These are phyloP conservation scores for Osmanthus fragrans DNA, from an alignment of 257 asterid genomes.

Conservation along the genomic window DNA sequence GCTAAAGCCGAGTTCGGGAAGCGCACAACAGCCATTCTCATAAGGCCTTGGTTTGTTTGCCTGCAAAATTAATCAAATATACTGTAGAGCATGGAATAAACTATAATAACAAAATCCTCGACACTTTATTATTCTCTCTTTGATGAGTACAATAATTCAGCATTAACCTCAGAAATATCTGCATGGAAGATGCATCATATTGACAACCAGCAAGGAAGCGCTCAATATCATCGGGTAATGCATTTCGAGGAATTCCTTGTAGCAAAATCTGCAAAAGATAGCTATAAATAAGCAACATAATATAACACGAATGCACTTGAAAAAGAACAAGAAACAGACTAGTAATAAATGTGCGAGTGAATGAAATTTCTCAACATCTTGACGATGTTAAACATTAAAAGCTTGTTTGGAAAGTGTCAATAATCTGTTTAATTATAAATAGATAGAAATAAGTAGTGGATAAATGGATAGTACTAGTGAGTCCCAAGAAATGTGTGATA, in stretches of 20 bases:
- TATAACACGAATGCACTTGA: neutral
- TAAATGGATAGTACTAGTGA: no score
- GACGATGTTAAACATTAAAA: neutral
- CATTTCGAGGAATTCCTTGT: slow-evolving; percentile 69
- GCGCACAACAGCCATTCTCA: slow-evolving; percentile 55
- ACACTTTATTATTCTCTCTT: no score
- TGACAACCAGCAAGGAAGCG: no score
- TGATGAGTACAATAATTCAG: neutral
- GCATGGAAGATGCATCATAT: slow-evolving; percentile 52
- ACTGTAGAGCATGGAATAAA: slow-evolving; percentile 13
- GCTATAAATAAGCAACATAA: neutral
- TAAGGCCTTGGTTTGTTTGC: slow-evolving; percentile 29
- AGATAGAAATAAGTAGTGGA: no score
- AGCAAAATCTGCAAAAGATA: slow-evolving; percentile 37
- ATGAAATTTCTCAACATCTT: slow-evolving; percentile 12
- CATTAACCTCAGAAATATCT: slow-evolving; percentile 46
- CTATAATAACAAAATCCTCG: no score
- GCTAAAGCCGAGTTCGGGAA: slow-evolving; percentile 75
- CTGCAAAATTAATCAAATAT: slow-evolving; percentile 39
- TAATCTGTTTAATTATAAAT: no score
- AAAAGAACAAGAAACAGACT: neutral
- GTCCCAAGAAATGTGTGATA: no score
- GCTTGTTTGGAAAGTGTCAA: no score
- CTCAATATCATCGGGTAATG: slow-evolving; percentile 40
- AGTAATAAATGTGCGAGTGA: neutral